phyloP scores from a whole-genome alignment of 345 rosid genomes.

The Isatis tinctoria region DNA sequence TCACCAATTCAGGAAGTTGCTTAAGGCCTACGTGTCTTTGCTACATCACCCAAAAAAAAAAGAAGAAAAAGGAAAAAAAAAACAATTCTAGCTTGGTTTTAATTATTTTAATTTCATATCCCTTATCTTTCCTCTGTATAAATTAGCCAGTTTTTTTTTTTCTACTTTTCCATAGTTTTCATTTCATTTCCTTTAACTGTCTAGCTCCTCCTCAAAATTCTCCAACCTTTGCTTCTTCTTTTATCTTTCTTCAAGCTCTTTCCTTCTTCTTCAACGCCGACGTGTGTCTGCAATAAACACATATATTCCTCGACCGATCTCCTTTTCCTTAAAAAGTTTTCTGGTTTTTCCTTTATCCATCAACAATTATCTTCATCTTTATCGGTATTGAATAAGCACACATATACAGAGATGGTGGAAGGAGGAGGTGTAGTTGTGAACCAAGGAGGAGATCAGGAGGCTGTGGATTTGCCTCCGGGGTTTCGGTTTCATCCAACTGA shows the following conservation, averaged over 20 bases:
- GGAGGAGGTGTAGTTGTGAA: conserved; percentile 58
- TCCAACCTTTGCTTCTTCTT: conserved; percentile 27
- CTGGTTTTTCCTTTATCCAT: background rate
- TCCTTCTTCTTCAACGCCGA: conserved; percentile 7
- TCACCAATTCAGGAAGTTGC: conserved; percentile 42
- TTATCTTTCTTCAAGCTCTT: conserved; percentile 31
- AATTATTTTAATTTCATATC: background rate
- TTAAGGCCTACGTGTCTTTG: conserved; percentile 71
- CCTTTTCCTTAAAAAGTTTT: background rate
- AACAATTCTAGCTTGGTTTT: background rate
- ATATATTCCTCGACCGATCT: background rate
- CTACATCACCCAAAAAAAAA: conserved; percentile 18
- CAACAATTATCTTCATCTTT: background rate
- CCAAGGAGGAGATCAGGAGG: conserved; percentile 47
- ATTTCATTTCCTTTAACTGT: conserved; percentile 45
- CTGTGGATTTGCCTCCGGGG: conserved; percentile 77
- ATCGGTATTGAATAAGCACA: background rate
- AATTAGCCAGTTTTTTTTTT: conserved; percentile 29
- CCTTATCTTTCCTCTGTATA: conserved; percentile 47
- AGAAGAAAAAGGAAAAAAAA: background rate
- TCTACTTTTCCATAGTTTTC: conserved; percentile 35
- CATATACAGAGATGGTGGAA: conserved; percentile 20
- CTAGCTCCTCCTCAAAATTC: conserved; percentile 19
- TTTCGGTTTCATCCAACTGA: conserved; percentile 95
- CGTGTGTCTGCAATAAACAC: conserved; percentile 13